A percentile compares a stretch with the other conserved stretches of the same genome.
Conservation (phyloP, 1,139 yeast genomes). For the Hanseniaspora gamundiae region DNA sequence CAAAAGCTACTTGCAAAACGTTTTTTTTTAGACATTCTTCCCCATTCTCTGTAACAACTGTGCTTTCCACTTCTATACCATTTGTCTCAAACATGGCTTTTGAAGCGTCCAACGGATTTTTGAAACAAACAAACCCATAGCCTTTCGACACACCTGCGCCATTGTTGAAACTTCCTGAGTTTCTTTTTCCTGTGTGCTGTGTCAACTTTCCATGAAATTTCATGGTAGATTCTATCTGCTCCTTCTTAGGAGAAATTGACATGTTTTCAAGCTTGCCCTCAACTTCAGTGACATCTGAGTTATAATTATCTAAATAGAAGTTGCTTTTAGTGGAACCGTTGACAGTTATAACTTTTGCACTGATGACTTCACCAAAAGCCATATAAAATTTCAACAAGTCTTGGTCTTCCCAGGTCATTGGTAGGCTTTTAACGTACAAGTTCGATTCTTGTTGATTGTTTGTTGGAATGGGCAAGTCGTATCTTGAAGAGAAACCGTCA, state of each 20-base stretch:
- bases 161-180: slow-evolving; percentile 1
- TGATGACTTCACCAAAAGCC: slow-evolving; percentile 33
- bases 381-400: slow-evolving; percentile 19
- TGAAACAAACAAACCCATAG: slow-evolving; percentile 40
- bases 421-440: slow-evolving; percentile 23
- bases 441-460: slow-evolving; percentile 25
- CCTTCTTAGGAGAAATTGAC: slow-evolving; percentile 5
- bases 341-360: slow-evolving; percentile 36
- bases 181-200: slow-evolving; percentile 1
- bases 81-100: slow-evolving; percentile 34
- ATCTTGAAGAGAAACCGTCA: neutral
- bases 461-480: slow-evolving; percentile 20
- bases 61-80: slow-evolving; percentile 18
- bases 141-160: slow-evolving; percentile 30
- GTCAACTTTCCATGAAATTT: slow-evolving; percentile 1
- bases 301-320: neutral
- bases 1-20: slow-evolving; percentile 21
- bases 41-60: neutral
- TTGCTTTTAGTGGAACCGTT: slow-evolving; percentile 23
- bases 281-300: neutral
- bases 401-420: slow-evolving; percentile 22
- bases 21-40: slow-evolving; percentile 9
- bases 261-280: neutral
- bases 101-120: slow-evolving; percentile 35
- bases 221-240: too few species aligned